Evolutionary conservation across 2,329 filamentous ascomycete species (phyloP).

Genomic region (Didymella segeticola): DNA sequence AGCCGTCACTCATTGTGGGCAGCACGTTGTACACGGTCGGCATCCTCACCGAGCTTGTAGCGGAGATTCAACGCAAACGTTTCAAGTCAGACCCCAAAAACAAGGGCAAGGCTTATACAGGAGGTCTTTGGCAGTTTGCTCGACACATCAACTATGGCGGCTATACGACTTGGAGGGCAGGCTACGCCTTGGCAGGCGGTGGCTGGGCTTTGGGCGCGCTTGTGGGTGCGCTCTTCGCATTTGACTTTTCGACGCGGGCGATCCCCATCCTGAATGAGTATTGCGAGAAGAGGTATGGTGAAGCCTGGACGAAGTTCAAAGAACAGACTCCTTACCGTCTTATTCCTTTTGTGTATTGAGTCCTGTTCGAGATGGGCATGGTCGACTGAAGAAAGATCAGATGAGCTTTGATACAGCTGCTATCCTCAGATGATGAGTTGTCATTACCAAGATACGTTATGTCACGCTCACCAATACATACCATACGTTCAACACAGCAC

Average conservation of each 20-base stretch:
- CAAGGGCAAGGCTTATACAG: slow-evolving; percentile 59
- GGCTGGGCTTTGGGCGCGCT: slow-evolving; percentile 55
- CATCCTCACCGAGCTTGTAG: slow-evolving; percentile 60
- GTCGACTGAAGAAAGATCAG: neutral
- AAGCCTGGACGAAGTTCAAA: slow-evolving; percentile 51
- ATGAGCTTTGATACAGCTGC: neutral
- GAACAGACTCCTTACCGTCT: slow-evolving; percentile 48
- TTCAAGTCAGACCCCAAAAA: slow-evolving; percentile 61
- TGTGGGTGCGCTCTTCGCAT: slow-evolving; percentile 52
- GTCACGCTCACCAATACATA: neutral
- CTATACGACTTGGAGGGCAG: slow-evolving; percentile 59
- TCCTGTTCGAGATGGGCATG: neutral
- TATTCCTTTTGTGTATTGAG: slow-evolving; percentile 43
- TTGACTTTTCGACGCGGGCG: slow-evolving; percentile 53
- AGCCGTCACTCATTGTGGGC: slow-evolving; percentile 56
- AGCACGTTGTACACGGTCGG: slow-evolving; percentile 59
- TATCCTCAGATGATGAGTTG: neutral
- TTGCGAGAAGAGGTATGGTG: slow-evolving; percentile 52
- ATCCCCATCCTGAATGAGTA: slow-evolving; percentile 60
- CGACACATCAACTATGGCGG: slow-evolving; percentile 64
- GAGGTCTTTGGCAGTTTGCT: slow-evolving; percentile 57
- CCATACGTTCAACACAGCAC: neutral
- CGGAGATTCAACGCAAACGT: slow-evolving; percentile 63
- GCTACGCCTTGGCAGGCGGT: slow-evolving; percentile 57
- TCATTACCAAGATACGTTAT: neutral